Base-by-base conservation (phyloP, 208 protist species). In the Crithidia fasciculata region DNA sequence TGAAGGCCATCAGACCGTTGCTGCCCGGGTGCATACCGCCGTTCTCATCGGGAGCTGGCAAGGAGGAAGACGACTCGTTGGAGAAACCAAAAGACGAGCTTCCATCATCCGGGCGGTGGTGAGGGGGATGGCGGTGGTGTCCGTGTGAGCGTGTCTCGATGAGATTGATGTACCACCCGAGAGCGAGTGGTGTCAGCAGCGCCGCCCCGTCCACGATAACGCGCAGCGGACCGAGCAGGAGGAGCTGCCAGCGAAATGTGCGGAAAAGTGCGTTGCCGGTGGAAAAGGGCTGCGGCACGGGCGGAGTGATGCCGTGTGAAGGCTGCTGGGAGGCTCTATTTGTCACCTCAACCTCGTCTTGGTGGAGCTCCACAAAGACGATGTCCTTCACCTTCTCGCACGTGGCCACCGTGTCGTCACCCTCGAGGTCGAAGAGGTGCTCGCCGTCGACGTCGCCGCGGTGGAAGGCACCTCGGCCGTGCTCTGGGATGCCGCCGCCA, bases 391-490 rank as follows among this genome's bases (percentile, higher is more conserved):
- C 81, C 10, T 80, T 76, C 40, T 81, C 76, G 69, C 87, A 86
- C 53, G 80, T 80, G 50, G 84, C 87, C 50, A 82, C 78, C 45
- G 66, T 82, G 58, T 80, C 57, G 9, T 69, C 69, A 7, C 58
- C 50, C 36, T 47, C 41, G 4, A 81, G 77, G 13, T 70, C 47
- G 69, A 94, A 94, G 18, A 94, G 81, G 45, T 82, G 64, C 69
- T 94, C 86, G 41, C 86, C 87, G 47, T 91, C 75, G 13, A 87
- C 75, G 16, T 78, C 68, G 44, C 90, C 90, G 61, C 83, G 62
- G 63, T 78, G 77, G 28, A 83, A 78, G 47, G 75, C 63, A 15
- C 76, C 76, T 45, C 69, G 76, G 19, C 45, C 64, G 15, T 44
- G 50, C 61, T 43, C 18, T 2, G 55, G 56, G 8, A 41, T 18